A percentile compares a stretch with the other conserved stretches of the same genome.
These are phyloP conservation scores for Prunus armeniaca DNA, from an alignment of 306 rosid genomes.

Conservation along the genomic window DNA sequence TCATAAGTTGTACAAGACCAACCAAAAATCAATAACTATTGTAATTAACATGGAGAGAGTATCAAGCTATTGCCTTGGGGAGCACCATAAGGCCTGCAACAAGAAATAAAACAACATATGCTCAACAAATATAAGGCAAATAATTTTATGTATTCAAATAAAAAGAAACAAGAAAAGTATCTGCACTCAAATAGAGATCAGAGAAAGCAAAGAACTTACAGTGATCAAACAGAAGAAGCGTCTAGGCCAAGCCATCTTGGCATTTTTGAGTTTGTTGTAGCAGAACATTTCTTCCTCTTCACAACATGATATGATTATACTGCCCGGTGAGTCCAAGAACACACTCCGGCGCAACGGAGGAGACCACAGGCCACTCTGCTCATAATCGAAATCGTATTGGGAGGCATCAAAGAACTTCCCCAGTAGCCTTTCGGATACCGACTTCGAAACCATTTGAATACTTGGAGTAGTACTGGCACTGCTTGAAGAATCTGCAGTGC, in stretches of 20 bases:
- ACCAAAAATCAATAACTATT: not conserved
- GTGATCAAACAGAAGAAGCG: constrained; percentile 33
- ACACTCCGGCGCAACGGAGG: constrained; percentile 41
- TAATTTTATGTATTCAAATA: not conserved
- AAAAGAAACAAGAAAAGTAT: not conserved
- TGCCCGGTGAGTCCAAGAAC: constrained; percentile 41
- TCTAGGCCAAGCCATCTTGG: constrained; percentile 32
- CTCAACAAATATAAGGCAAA: not conserved
- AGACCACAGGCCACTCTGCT: constrained; percentile 66
- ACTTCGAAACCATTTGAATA: constrained; percentile 47
- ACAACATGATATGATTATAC: constrained; percentile 19
- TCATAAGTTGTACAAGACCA: not conserved
- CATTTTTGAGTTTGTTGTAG: constrained; percentile 33
- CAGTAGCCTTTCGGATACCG: constrained; percentile 57
- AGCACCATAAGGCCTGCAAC: constrained; percentile 47
- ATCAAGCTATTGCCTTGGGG: constrained; percentile 9
- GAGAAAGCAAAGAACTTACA: constrained; percentile 23
- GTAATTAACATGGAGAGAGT: not conserved
- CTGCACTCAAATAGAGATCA: not conserved
- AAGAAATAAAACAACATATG: not conserved
- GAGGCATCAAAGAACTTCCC: constrained; percentile 62
- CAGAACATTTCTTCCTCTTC: constrained; percentile 17
- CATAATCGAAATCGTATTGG: constrained; percentile 46
- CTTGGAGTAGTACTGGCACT: constrained; percentile 13
- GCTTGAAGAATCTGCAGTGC: constrained; percentile 3